Percentiles rank a stretch among this genome's conserved stretches.
These are phyloP conservation scores for Trametes versicolor DNA, from an alignment of 1,284 basidiomycete genomes.

Conservation along the genomic window DNA sequence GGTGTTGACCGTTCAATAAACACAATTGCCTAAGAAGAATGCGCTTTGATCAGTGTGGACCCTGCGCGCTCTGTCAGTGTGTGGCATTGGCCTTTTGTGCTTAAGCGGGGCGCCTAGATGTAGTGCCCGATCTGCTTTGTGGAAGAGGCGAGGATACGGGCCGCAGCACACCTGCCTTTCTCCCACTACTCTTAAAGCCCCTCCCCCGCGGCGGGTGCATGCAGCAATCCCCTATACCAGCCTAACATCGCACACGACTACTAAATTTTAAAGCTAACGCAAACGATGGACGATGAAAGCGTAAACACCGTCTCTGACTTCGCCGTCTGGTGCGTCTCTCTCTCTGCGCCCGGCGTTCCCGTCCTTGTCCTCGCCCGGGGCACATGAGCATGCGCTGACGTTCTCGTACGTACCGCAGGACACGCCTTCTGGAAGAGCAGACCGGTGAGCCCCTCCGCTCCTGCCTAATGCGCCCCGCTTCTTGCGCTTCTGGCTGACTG, in stretches of 20 bases:
- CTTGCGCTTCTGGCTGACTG: neutral
- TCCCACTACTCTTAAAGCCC: conserved; percentile 21
- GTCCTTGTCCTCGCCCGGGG: conserved; percentile 5
- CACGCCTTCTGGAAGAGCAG: conserved; percentile 45
- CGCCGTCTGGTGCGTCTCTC: conserved; percentile 33
- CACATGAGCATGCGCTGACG: conserved; percentile 13
- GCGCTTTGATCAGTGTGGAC: too few relatives aligned
- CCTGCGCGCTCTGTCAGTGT: too few relatives aligned
- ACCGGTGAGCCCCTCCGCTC: conserved; percentile 36
- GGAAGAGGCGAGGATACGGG: conserved; percentile 22
- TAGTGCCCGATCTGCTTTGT: conserved; percentile 27
- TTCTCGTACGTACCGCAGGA: conserved; percentile 35
- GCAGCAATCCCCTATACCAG: conserved; percentile 21
- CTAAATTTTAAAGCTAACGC: conserved; percentile 8
- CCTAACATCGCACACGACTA: conserved; percentile 10
- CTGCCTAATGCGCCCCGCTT: conserved; percentile 7
- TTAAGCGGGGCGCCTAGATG: conserved; percentile 27
- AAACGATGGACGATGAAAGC: conserved; percentile 40
- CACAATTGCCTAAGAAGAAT: too few relatives aligned
- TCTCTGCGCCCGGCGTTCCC: neutral
- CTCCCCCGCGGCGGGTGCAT: conserved; percentile 22
- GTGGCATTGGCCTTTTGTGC: conserved; percentile 11
- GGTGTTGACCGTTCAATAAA: too few relatives aligned
- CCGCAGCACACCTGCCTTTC: conserved; percentile 21
- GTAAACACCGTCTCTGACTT: conserved; percentile 32